Evolutionary conservation across 1,139 yeast genomes (phyloP).

Genomic region (Pichia sp.): DNA sequence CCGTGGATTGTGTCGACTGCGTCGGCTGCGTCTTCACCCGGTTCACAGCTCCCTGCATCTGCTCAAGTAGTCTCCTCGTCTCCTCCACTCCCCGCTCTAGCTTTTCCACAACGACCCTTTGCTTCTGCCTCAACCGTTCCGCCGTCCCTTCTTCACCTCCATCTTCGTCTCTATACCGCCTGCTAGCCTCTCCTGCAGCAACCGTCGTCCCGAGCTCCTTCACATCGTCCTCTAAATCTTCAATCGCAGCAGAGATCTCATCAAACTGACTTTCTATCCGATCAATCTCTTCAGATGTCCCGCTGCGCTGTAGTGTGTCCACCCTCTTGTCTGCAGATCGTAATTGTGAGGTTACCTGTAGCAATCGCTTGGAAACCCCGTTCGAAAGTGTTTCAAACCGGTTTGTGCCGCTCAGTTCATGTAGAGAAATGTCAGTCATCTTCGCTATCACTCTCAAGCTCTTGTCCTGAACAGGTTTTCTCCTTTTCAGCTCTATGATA

Average conservation of each 20-base stretch:
- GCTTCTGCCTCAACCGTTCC: too few relatives aligned
- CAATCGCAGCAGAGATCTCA: not conserved
- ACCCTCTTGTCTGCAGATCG: not conserved
- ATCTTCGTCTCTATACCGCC: not conserved
- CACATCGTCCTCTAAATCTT: not conserved
- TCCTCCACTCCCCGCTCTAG: constrained; percentile 1
- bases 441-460: too few relatives aligned
- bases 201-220: not conserved
- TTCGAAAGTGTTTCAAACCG: not conserved
- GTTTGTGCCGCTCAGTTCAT: not conserved
- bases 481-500: too few relatives aligned
- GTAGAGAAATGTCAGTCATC: constrained; percentile 8
- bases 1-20: not conserved
- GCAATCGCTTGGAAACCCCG: not conserved
- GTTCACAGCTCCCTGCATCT: not conserved
- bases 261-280: not conserved
- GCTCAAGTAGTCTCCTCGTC: not conserved
- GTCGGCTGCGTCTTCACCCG: not conserved
- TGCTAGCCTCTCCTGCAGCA: not conserved
- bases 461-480: too few relatives aligned
- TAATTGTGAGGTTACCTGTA: not conserved
- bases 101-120: not conserved
- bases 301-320: not conserved
- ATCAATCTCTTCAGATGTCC: not conserved
- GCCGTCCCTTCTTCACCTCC: not conserved